phyloP scores from a whole-genome alignment of 2,329 filamentous ascomycete species.

The Eurotiales sp. region DNA sequence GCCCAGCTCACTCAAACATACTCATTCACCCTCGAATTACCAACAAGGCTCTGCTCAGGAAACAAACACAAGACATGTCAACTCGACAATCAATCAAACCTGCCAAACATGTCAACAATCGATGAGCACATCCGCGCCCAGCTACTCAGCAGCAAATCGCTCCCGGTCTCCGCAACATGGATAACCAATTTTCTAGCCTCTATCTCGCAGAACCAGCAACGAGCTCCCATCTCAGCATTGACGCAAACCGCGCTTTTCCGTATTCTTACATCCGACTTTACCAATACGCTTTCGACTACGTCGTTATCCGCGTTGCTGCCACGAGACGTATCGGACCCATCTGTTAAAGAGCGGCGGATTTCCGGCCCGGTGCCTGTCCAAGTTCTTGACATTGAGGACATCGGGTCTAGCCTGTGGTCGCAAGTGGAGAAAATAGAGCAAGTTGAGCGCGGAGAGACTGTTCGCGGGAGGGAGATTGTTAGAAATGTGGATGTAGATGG shows the following conservation, averaged over 20 bases:
- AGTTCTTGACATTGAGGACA: slow-evolving; percentile 80
- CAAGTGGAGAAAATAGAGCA: slow-evolving; percentile 71
- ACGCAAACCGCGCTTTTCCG: slow-evolving; percentile 77
- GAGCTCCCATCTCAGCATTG: slow-evolving; percentile 64
- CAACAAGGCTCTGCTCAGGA: neutral
- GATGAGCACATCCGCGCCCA: slow-evolving; percentile 47
- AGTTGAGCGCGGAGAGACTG: slow-evolving; percentile 48
- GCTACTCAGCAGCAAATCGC: slow-evolving; percentile 50
- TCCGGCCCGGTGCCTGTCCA: slow-evolving; percentile 68
- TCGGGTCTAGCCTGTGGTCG: slow-evolving; percentile 75
- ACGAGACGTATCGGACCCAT: slow-evolving; percentile 50
- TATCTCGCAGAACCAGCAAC: slow-evolving; percentile 48
- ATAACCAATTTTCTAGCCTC: slow-evolving; percentile 59
- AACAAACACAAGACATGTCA: neutral
- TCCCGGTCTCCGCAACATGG: slow-evolving; percentile 58
- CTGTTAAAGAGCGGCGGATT: slow-evolving; percentile 55
- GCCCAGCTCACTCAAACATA: too few relatives aligned
- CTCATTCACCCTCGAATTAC: neutral
- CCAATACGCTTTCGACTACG: slow-evolving; percentile 54
- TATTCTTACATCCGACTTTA: slow-evolving; percentile 74
- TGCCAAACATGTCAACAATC: slow-evolving; percentile 23
- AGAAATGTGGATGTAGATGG: slow-evolving; percentile 60
- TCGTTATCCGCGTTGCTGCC: slow-evolving; percentile 52
- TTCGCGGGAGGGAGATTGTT: slow-evolving; percentile 74
- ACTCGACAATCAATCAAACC: neutral